phyloP scores from a whole-genome alignment of 106 monocot genomes.

The Hemerocallis citrina region DNA sequence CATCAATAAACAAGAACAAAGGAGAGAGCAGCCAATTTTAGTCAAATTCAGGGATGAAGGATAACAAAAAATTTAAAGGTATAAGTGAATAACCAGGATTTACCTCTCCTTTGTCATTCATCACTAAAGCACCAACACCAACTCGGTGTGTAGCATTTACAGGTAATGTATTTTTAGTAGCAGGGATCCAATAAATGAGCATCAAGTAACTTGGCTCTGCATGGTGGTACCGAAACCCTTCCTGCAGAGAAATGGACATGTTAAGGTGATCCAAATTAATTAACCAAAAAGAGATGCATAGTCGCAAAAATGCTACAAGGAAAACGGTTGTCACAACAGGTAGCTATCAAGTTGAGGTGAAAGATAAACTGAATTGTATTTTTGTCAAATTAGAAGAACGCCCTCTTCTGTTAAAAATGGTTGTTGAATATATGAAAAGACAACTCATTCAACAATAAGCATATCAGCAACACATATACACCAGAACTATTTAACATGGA shows the following conservation, averaged over 20 bases:
- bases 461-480: no score
- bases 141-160: constrained; percentile 87
- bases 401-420: no score
- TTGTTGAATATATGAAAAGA: no score
- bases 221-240: constrained; percentile 97
- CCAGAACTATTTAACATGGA: no score
- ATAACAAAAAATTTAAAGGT: background rate
- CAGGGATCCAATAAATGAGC: constrained; percentile 95
- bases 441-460: no score
- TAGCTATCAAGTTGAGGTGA: background rate
- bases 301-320: background rate
- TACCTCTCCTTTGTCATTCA: constrained; percentile 90
- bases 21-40: background rate
- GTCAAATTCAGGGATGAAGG: background rate
- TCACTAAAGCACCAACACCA: constrained; percentile 85
- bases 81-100: background rate
- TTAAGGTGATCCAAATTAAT: background rate
- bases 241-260: constrained; percentile 33
- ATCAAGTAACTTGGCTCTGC: constrained; percentile 89
- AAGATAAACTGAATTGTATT: no score
- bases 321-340: background rate
- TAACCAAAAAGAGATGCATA: background rate
- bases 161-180: constrained; percentile 65
- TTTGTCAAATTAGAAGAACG: no score
- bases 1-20: background rate